Percentiles rank a stretch among this genome's conserved stretches.
Conservation (phyloP, 1,139 yeast species). For the Geotrichum histeridarum region DNA sequence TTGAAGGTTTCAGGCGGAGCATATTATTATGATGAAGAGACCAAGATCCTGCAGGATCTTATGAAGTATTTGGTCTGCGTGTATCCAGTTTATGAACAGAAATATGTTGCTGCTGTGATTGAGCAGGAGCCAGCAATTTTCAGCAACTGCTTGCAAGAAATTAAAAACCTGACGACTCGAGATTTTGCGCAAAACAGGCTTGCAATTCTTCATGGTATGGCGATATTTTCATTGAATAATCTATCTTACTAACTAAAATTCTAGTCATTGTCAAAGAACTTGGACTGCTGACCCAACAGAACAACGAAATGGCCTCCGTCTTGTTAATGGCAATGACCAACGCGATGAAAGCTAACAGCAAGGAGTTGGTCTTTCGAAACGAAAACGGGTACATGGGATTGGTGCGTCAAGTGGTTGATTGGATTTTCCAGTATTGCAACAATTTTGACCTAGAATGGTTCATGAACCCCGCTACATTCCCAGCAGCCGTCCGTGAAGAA, state of each 20-base stretch:
- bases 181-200: conserved; percentile 2
- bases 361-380: conserved; percentile 5
- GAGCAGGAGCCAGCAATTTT: conserved; percentile 1
- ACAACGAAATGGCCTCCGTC: not conserved
- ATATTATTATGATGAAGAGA: conserved; percentile 13
- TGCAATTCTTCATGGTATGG: not conserved
- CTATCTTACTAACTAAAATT: not conserved
- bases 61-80: conserved; percentile 12
- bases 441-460: conserved; percentile 12
- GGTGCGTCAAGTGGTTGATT: conserved; percentile 10
- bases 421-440: conserved; percentile 6
- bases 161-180: not conserved
- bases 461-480: conserved; percentile 10
- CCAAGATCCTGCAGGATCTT: conserved; percentile 1
- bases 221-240: not conserved
- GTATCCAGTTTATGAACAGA: conserved; percentile 3
- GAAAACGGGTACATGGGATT: conserved; percentile 12
- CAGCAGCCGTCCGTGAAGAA: not conserved
- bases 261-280: not conserved
- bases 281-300: not conserved
- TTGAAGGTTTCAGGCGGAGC: not conserved
- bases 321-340: conserved; percentile 3
- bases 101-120: conserved; percentile 10
- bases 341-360: conserved; percentile 11
- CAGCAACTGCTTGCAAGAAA: not conserved